These are phyloP conservation scores for Cladobotryum protrusum DNA, from an alignment of 2,329 filamentous ascomycete genomes.

Conservation along the genomic window DNA sequence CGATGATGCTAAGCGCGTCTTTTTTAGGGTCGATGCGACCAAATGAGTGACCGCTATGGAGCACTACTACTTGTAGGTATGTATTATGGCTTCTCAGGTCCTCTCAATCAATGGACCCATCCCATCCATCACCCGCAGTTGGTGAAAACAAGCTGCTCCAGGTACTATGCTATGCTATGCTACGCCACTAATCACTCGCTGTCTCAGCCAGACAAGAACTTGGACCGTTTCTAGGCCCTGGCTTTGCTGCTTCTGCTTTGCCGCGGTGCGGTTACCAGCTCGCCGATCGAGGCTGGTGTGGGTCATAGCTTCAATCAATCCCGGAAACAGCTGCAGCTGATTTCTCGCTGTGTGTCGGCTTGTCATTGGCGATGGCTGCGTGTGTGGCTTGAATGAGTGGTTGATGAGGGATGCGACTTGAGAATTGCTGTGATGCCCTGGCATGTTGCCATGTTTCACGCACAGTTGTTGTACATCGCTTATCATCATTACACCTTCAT, in stretches of 20 bases:
- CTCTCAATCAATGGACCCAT: no score
- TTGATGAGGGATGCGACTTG: slow-evolving; percentile 2
- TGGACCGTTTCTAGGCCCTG: background rate
- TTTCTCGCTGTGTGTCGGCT: slow-evolving; percentile 2
- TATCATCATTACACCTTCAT: no score
- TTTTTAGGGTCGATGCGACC: background rate
- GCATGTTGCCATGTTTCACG: background rate
- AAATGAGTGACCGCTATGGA: no score
- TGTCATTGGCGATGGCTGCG: slow-evolving; percentile 5
- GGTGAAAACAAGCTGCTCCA: background rate
- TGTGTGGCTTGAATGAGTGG: slow-evolving; percentile 9
- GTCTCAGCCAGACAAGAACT: slow-evolving; percentile 21
- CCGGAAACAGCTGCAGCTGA: background rate
- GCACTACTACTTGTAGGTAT: no score
- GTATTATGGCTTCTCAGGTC: no score
- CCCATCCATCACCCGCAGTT: no score
- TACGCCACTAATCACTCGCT: slow-evolving; percentile 20
- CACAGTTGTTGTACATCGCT: background rate
- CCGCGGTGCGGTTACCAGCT: slow-evolving; percentile 5
- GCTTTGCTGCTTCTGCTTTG: background rate
- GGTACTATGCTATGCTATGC: background rate
- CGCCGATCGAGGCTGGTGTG: slow-evolving; percentile 12
- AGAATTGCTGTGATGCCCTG: no score
- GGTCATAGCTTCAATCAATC: slow-evolving; percentile 1
- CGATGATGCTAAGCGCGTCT: slow-evolving; percentile 7